Evolutionary conservation across 495 filamentous ascomycete species (phyloP).

Genomic region (Astrothelium subdiscretum): DNA sequence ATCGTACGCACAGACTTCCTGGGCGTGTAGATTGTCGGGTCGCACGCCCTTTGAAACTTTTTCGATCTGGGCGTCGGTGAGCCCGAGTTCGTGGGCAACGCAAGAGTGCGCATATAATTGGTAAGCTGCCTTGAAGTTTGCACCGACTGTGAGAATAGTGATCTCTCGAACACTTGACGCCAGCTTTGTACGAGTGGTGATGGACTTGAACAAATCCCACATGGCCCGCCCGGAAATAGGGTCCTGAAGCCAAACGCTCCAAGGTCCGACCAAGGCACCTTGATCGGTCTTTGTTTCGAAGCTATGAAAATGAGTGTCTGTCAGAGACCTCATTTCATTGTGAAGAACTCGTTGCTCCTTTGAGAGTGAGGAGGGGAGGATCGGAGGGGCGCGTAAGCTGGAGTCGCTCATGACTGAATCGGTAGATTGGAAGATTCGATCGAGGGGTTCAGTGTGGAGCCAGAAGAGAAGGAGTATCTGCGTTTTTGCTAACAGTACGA

Average conservation of each 20-base stretch:
- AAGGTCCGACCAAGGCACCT: conserved; percentile 12
- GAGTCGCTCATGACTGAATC: background rate
- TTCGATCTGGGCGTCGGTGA: background rate
- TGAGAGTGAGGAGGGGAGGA: background rate
- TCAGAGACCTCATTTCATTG: background rate
- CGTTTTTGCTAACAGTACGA: too few species aligned
- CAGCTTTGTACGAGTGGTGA: conserved; percentile 4
- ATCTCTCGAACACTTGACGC: conserved; percentile 8
- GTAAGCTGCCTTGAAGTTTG: conserved; percentile 12
- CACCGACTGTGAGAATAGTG: conserved; percentile 12
- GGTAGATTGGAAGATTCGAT: background rate
- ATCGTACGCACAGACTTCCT: background rate
- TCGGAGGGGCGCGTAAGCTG: background rate
- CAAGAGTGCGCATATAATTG: conserved; percentile 16
- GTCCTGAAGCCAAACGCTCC: conserved; percentile 3
- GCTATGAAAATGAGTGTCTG: background rate
- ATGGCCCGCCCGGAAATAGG: conserved; percentile 3
- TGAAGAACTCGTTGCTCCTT: background rate
- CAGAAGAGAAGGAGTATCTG: too few species aligned
- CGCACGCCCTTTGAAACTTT: background rate
- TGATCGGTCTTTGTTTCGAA: background rate
- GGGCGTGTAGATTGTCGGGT: background rate
- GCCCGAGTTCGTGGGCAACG: conserved; percentile 1
- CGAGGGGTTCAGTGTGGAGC: background rate
- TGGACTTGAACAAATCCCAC: background rate